Evolutionary conservation across 202 grass and related monocot species (phyloP), one percentile per base, ranked within the genome.

Genomic region (Setaria italica): DNA sequence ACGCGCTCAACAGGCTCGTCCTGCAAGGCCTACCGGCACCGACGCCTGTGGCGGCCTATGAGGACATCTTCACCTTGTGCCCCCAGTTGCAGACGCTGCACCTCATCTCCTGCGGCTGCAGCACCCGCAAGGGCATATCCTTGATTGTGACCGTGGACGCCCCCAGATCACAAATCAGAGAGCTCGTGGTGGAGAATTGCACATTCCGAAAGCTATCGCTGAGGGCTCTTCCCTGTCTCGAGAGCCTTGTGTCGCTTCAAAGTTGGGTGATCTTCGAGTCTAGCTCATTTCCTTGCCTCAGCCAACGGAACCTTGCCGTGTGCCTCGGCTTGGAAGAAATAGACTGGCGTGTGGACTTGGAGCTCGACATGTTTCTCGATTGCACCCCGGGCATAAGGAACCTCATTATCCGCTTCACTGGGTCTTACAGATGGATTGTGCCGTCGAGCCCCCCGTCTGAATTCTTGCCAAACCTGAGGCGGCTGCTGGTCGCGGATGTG

Each of bases 401-500:
- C 74, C 65, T 85, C 29, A 50, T 62, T 11, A 12, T 78, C 65
- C 30, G 65, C 8, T 78, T 85, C 84, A 79, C 84, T 2, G 75
- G 84, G 9, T 55, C 84, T 5, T 56, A 72, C 42, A 85, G 84
- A 71, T 85, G 84, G 84, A 62, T 85, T 17, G 43, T 51, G 84
- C 84, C 66, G 0, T 70, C 66, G 37, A 62, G 32, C 19, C 20
- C 20, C 0, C 46, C 41, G 2, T 19, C 32, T 19, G 67, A 13
- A 5, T 8, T 62, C 14, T 5, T 62, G 10, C 84, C 55, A 17
- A 39, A 30, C 2, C 66, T 79, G 20, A 79, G 30, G 66, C 35
- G 37, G 30, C 54, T 85, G 42, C 30, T 85, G 42, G 43, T 85
- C 5, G 25, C 43, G 0, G 84, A 79, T 6, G 43, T 85, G 43